Base-by-base conservation (phyloP, 805 yeast genomes). In the Wickerhamiella kazuoi region DNA sequence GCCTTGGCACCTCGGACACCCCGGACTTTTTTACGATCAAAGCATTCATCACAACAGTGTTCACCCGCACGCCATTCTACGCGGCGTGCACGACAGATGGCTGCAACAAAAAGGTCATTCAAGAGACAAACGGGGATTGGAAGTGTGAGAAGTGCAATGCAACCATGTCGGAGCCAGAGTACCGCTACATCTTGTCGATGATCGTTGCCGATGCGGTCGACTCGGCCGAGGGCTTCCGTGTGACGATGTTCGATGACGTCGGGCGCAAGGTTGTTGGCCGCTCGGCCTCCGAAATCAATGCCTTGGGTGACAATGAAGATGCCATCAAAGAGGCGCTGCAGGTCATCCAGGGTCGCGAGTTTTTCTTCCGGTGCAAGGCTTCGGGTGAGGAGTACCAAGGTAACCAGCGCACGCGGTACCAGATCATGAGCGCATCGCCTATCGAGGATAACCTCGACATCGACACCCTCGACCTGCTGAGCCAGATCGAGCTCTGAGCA, bases 81-180 rank as follows among this genome's bases (percentile, higher is more conserved):
- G 94, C 97, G 14, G 90, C 97, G 7, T 90, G 98, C 61, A 63
- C 69, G 11, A 64, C 69, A 35, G 77, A 73, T 35, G 74, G 69
- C 31, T 90, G 98, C 64, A 76, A 76, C 55, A 76, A 84, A 54
- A 90, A 90, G 60, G 82, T 84, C 23, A 62, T 79, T 34, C 81
- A 81, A 52, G 76, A 70, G 40, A 29, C 31, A 7, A 76, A 72
- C 52, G 82, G 79, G 13, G 65, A 76, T 15, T 86, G 94, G 94
- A 73, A 93, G 57, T 90, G 98, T 65, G 97, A 86, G 56, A 79
- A 78, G 56, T 86, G 97, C 68, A 77, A 81, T 50, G 64, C 70
- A 41, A 71, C 70, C 45, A 76, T 72, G 53, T 65, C 69, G 2
- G 68, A 65, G 35, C 96, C 97, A 16, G 63, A 68, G 36, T 76